These are phyloP conservation scores for Coffea eugenioides DNA, from an alignment of 257 asterid species.

Conservation along the genomic window DNA sequence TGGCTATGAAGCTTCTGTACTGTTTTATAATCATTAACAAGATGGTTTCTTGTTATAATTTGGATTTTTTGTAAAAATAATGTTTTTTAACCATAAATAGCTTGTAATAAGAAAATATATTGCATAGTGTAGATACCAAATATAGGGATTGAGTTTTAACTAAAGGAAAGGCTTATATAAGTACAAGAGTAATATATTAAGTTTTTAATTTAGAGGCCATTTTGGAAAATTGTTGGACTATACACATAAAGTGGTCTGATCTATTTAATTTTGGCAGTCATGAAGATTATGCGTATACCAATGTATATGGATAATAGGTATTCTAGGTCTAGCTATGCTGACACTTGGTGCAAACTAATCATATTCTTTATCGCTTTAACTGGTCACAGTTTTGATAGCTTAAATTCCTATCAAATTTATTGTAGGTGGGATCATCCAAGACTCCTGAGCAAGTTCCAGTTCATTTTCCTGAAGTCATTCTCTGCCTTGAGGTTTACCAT, in stretches of 20 bases:
- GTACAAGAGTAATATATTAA: neutral
- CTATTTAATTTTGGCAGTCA: neutral
- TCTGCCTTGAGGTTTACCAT: slow-evolving; percentile 81
- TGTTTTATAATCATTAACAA: neutral
- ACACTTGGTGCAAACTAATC: neutral
- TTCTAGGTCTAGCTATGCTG: neutral
- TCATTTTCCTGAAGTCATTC: slow-evolving; percentile 67
- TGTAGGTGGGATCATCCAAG: slow-evolving; percentile 58
- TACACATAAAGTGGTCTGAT: neutral
- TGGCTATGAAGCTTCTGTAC: neutral
- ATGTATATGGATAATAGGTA: neutral
- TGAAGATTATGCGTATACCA: neutral
- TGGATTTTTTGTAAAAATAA: neutral
- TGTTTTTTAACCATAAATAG: neutral
- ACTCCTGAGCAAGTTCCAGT: slow-evolving; percentile 42
- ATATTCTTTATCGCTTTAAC: neutral
- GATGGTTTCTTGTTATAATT: no score
- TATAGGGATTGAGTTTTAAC: neutral
- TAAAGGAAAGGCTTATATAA: neutral
- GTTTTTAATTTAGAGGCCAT: neutral
- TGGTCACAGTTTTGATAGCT: neutral
- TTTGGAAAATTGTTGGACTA: neutral
- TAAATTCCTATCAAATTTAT: slow-evolving; percentile 12
- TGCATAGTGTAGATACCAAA: neutral
- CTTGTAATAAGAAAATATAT: neutral